These are phyloP conservation scores for Diaporthe helianthi DNA, from an alignment of 2,329 filamentous ascomycete genomes.

Conservation along the genomic window DNA sequence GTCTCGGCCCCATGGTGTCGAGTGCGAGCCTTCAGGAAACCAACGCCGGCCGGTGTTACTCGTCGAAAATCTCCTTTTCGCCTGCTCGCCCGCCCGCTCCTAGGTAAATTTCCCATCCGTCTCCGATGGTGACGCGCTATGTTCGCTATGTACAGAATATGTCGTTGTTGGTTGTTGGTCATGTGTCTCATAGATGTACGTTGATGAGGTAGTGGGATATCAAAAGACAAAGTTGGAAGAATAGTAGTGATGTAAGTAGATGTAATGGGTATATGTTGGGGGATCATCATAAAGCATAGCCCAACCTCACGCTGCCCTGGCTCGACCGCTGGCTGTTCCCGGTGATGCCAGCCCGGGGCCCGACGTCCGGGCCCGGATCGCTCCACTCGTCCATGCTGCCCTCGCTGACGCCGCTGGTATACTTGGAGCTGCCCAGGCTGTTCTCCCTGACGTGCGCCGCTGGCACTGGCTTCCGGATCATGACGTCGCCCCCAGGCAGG, in stretches of 20 bases:
- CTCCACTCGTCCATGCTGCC: constrained; percentile 51
- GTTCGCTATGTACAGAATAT: constrained; percentile 22
- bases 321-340: background rate
- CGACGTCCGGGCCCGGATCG: constrained; percentile 62
- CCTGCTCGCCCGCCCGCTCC: background rate
- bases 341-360: constrained; percentile 42
- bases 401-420: constrained; percentile 58
- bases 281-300: constrained; percentile 30
- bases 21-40: background rate
- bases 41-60: background rate
- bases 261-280: background rate
- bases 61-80: background rate
- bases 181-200: constrained; percentile 15
- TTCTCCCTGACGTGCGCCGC: constrained; percentile 45
- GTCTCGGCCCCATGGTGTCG: background rate
- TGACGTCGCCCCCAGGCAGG: constrained; percentile 31
- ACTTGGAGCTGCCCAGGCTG: constrained; percentile 52
- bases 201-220: background rate
- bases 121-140: background rate
- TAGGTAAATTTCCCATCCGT: background rate
- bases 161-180: constrained; percentile 7
- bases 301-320: constrained; percentile 27
- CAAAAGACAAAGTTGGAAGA: constrained; percentile 6
- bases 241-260: constrained; percentile 1
- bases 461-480: constrained; percentile 41